Evolutionary conservation across 176 grass and related monocot genomes (phyloP), one percentile per base, ranked within the genome.

Genomic region (Poa pratensis): DNA sequence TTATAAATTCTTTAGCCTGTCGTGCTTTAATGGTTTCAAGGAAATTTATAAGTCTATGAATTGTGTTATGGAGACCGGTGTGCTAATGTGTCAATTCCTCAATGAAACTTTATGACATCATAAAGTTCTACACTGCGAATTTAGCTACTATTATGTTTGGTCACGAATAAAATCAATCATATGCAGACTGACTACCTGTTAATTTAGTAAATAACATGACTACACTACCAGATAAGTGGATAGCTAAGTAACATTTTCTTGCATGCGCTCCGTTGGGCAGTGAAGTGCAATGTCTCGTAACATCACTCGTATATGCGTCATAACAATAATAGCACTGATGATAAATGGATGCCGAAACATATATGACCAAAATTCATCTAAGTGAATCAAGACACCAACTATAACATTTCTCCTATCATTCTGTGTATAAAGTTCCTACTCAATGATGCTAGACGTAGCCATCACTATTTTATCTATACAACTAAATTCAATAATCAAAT

Each of bases 1-100:
- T 69, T 50, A 52, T 22, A 89, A 17, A 89, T 20, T 18, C 48
- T 51, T 75, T 76, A 86, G 46, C 6, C 43, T 26, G 23, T 45
- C 1, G 1, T 77, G 73, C 26, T 43, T 83, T 58, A 54, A 80
- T 42, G 11, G 28, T 32, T 52, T 34, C 72, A 87, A 28, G 20
- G 18, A 7, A 86, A 1, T 49, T 83, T 15, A 5, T 58, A 86
- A 61, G 45, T 32, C 54, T 43, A 86, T 35, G 22, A 62, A 72
- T 11, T 58, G 45, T 87, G 28, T 19, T 26, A 54, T n/a, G 57
- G 43, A 82, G 18, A 52, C 52, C 62, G 15, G 27, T 49, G 27
- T 11, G 53, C n/a, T 40, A 57, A 30, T 77, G 35, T 86, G 64
- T 0, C 64, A 63, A 79, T 30, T 68, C 58, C 69, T 28, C 42